Percentiles rank a stretch among this genome's conserved stretches.
Evolutionary conservation across 2,329 filamentous ascomycete species (phyloP).

Genomic region (Fusarium agapanthi): DNA sequence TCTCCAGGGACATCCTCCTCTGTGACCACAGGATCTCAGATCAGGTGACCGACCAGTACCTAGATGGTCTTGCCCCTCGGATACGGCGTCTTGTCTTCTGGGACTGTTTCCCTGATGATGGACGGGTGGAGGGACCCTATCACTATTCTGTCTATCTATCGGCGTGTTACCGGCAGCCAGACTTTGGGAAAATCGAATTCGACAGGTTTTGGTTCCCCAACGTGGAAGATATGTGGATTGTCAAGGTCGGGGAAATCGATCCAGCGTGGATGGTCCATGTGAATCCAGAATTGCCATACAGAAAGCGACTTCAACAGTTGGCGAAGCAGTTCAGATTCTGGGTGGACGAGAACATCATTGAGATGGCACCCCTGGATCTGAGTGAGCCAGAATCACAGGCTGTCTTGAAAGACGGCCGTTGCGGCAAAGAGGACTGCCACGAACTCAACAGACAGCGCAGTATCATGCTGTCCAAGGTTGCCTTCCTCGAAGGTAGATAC

Average conservation of each 20-base stretch:
- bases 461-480: constrained; percentile 51
- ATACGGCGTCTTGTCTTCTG: constrained; percentile 50
- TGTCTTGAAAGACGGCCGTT: constrained; percentile 48
- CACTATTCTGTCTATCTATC: constrained; percentile 49
- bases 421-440: constrained; percentile 47
- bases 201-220: constrained; percentile 52
- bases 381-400: constrained; percentile 47
- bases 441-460: constrained; percentile 48
- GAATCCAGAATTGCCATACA: constrained; percentile 44
- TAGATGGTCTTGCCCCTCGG: constrained; percentile 47
- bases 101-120: constrained; percentile 53
- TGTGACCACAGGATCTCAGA: constrained; percentile 51
- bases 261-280: constrained; percentile 48
- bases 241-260: constrained; percentile 52
- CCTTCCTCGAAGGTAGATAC: constrained; percentile 49
- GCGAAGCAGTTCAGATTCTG: constrained; percentile 52
- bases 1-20: constrained; percentile 49
- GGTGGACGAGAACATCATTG: constrained; percentile 50
- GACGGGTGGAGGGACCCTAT: constrained; percentile 45
- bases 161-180: constrained; percentile 44
- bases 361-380: constrained; percentile 49
- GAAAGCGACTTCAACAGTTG: constrained; percentile 44
- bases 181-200: constrained; percentile 48
- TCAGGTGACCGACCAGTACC: constrained; percentile 42
- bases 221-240: constrained; percentile 50